Base-by-base conservation (phyloP, 1,284 basidiomycete genomes). In the Sporisorium graminicola region DNA sequence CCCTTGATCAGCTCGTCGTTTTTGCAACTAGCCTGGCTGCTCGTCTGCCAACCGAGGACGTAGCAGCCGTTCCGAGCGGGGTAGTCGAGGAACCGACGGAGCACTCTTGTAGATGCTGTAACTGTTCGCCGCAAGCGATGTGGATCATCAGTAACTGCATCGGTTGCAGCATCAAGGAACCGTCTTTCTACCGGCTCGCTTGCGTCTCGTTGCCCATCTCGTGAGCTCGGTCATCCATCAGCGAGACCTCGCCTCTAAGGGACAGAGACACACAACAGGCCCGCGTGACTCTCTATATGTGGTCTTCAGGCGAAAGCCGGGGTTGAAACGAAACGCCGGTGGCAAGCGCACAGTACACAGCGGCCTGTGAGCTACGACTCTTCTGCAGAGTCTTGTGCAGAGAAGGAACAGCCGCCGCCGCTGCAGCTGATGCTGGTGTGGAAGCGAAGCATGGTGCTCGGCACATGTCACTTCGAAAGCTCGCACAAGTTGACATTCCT, bases 401-500 rank as follows among this genome's bases (percentile, higher is more conserved):
- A 6, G 35, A 35, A 35, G 18, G 44, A 47, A 26, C 46, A 47
- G n/a, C n/a, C n/a, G 43, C 22, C 20, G 47, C 47, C 27, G 50
- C 50, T 51, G 50, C 50, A 35, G 20, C 31, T 35, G 10, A 22
- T 35, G 50, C 20, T 18, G 20, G 31, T 20, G 2, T 31, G 5
- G 29, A 10, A 18, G 27, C 18, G n/a, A 44, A 29, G 57, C 47
- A 57, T 46, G 52, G 57, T 27, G 57, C 35, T 51, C 26, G 67
- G 33, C 54, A 24, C 58, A 65, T 65, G 68, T 71, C 68, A 71
- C 26, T 56, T 56, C 33, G n/a, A 8, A 43, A 37, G 44, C 5
- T n/a, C 22, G 67, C 68, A 33, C 35, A 62, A 50, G 16, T 47
- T 65, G 68, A 71, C 68, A 71, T 71, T 71, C 68, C 68, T 71